These are phyloP conservation scores for Tympanopsis confertula DNA, from an alignment of 2,329 filamentous ascomycete species.

Conservation along the genomic window DNA sequence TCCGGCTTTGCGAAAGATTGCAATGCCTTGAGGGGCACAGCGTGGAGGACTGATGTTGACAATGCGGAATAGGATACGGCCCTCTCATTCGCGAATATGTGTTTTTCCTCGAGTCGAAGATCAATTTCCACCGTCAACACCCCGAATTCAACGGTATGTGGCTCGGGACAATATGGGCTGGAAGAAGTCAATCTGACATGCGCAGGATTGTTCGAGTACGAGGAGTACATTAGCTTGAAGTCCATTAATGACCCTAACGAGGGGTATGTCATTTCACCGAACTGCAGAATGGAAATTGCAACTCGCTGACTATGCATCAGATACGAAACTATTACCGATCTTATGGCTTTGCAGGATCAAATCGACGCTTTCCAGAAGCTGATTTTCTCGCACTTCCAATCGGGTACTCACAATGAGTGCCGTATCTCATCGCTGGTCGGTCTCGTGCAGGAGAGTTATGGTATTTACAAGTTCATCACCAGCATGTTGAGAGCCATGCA, in stretches of 20 bases:
- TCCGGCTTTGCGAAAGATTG: slow-evolving; percentile 2
- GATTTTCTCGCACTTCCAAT: slow-evolving; percentile 91
- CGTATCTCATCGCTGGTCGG: slow-evolving; percentile 88
- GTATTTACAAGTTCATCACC: slow-evolving; percentile 98
- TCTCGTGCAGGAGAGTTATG: slow-evolving; percentile 93
- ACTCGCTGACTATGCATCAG: slow-evolving; percentile 19
- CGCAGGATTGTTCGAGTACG: slow-evolving; percentile 67
- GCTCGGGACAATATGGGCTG: not conserved
- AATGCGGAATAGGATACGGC: slow-evolving; percentile 44
- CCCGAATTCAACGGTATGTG: slow-evolving; percentile 92
- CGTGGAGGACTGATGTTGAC: slow-evolving; percentile 3
- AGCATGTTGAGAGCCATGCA: slow-evolving; percentile 99
- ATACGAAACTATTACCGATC: slow-evolving; percentile 86
- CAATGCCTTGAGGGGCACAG: slow-evolving; percentile 1
- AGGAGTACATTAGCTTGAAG: slow-evolving; percentile 96
- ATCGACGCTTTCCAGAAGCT: slow-evolving; percentile 98
- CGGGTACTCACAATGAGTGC: slow-evolving; percentile 88
- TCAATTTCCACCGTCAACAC: slow-evolving; percentile 92
- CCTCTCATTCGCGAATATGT: slow-evolving; percentile 95
- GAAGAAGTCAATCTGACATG: not conserved
- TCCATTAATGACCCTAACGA: slow-evolving; percentile 98
- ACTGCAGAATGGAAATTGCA: not conserved
- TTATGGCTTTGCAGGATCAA: slow-evolving; percentile 94
- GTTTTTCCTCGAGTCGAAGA: slow-evolving; percentile 84
- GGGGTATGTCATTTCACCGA: slow-evolving; percentile 43